A percentile compares a stretch with the other conserved stretches of the same genome.
Conservation (phyloP, 1,284 basidiomycete species). For the Cryptococcus jaspeensis region DNA sequence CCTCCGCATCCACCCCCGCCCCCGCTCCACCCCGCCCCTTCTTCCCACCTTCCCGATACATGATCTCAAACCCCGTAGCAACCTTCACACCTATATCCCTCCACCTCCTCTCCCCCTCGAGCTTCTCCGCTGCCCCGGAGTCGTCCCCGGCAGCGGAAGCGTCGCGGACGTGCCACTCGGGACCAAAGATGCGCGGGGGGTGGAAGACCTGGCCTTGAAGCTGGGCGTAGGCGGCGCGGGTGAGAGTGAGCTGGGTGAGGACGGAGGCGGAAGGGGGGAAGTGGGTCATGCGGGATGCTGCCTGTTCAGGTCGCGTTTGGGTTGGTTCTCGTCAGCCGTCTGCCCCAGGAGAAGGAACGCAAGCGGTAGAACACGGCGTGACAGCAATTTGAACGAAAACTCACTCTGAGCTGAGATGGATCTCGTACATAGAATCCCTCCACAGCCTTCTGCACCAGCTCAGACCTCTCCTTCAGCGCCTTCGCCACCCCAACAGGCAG, state of each 20-base stretch:
- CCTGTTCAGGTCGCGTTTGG: slow-evolving; percentile 53
- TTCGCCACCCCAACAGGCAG: slow-evolving; percentile 75
- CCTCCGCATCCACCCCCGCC: slow-evolving; percentile 25
- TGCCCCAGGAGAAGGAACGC: background rate
- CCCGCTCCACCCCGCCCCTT: slow-evolving; percentile 56
- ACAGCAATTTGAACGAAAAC: slow-evolving; percentile 33
- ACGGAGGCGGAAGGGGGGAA: slow-evolving; percentile 72
- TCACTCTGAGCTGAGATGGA: slow-evolving; percentile 77
- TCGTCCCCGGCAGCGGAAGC: slow-evolving; percentile 15
- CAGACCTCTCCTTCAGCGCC: slow-evolving; percentile 64
- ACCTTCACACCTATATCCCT: slow-evolving; percentile 87
- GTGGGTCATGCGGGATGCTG: slow-evolving; percentile 78
- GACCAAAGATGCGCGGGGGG: slow-evolving; percentile 84
- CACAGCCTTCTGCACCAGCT: slow-evolving; percentile 77
- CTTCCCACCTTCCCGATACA: slow-evolving; percentile 75
- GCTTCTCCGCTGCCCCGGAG: slow-evolving; percentile 1
- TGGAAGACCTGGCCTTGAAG: slow-evolving; percentile 86
- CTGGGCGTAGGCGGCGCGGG: slow-evolving; percentile 88
- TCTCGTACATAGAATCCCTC: slow-evolving; percentile 93
- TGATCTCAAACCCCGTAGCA: slow-evolving; percentile 90
- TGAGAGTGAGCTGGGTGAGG: slow-evolving; percentile 68
- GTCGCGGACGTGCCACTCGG: slow-evolving; percentile 46
- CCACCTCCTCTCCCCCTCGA: slow-evolving; percentile 63
- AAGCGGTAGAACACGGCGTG: background rate
- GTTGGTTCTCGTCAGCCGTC: background rate